Evolutionary conservation across 805 yeast genomes (phyloP).

Genomic region (Wickerhamomyces strasburgensis): DNA sequence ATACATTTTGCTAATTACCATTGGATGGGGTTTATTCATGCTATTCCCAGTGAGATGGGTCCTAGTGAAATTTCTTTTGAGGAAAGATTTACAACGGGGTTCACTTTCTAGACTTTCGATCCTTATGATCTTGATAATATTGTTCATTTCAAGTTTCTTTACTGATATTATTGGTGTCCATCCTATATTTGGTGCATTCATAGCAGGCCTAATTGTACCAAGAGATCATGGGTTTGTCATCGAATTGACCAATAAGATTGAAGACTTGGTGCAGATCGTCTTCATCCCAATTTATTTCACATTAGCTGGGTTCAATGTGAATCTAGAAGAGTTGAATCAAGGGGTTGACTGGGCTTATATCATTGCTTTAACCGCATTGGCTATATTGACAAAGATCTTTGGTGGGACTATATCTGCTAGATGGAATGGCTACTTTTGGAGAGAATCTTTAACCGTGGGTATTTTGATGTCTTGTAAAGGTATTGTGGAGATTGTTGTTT

Average conservation of each 20-base stretch:
- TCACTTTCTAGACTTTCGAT: conserved; percentile 60
- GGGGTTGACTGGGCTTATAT: conserved; percentile 80
- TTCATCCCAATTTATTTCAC: conserved; percentile 78
- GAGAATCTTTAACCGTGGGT: conserved; percentile 75
- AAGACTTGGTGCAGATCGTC: conserved; percentile 67
- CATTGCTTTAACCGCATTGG: conserved; percentile 60
- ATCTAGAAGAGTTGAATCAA: conserved; percentile 54
- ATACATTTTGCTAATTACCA: conserved; percentile 58
- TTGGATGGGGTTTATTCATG: conserved; percentile 65
- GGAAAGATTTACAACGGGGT: conserved; percentile 51
- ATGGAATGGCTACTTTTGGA: conserved; percentile 57
- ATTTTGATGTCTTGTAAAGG: conserved; percentile 86
- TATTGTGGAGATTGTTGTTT: conserved; percentile 77
- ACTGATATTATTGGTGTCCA: conserved; percentile 85
- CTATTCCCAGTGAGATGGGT: conserved; percentile 50
- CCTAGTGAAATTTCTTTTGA: conserved; percentile 40
- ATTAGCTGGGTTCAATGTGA: conserved; percentile 67
- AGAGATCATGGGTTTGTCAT: conserved; percentile 71
- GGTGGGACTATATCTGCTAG: conserved; percentile 68
- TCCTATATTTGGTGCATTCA: conserved; percentile 81
- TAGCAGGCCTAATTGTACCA: conserved; percentile 72
- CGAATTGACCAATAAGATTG: conserved; percentile 66
- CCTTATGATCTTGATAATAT: conserved; percentile 47
- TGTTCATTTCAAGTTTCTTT: conserved; percentile 65
- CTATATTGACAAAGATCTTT: conserved; percentile 58